A percentile compares a stretch with the other conserved stretches of the same genome.
Conservation (phyloP, 805 yeast species). For the Hanseniaspora nectarophila region DNA sequence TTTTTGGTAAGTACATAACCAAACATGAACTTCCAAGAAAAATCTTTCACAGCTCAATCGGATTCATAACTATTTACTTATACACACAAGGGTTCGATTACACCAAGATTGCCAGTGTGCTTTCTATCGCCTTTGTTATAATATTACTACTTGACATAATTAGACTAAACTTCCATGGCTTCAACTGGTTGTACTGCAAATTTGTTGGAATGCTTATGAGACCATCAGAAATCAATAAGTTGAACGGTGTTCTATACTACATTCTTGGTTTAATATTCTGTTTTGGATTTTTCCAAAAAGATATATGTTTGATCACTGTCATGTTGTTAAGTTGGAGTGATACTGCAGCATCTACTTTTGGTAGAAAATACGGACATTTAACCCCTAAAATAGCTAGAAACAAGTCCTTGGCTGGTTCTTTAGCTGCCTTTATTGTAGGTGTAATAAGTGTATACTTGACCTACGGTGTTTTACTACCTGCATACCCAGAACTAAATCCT, state of each 20-base stretch:
- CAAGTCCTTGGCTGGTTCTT: constrained; percentile 81
- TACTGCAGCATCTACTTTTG: constrained; percentile 90
- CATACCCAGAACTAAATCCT: constrained; percentile 40
- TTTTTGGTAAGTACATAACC: constrained; percentile 44
- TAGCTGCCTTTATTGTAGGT: constrained; percentile 75
- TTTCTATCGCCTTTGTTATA: constrained; percentile 42
- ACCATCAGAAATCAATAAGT: constrained; percentile 56
- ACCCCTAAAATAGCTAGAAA: constrained; percentile 65
- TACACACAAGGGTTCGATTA: constrained; percentile 53
- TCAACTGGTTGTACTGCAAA: constrained; percentile 57
- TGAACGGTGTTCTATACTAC: constrained; percentile 85
- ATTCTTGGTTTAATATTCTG: constrained; percentile 66
- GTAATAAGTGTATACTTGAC: constrained; percentile 49
- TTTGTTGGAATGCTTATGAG: constrained; percentile 74
- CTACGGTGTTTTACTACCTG: constrained; percentile 65
- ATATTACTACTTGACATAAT: constrained; percentile 55
- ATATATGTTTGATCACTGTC: constrained; percentile 63
- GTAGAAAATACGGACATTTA: constrained; percentile 71
- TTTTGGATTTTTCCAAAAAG: constrained; percentile 62
- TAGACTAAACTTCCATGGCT: constrained; percentile 47
- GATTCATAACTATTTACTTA: constrained; percentile 62
- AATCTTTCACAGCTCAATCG: constrained; percentile 77
- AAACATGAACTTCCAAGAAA: constrained; percentile 87
- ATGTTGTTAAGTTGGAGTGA: constrained; percentile 90
- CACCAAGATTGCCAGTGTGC: constrained; percentile 46